Percentiles rank a stretch among this genome's conserved stretches.
Conservation (phyloP, 345 rosid species). For the Gossypium turneri region DNA sequence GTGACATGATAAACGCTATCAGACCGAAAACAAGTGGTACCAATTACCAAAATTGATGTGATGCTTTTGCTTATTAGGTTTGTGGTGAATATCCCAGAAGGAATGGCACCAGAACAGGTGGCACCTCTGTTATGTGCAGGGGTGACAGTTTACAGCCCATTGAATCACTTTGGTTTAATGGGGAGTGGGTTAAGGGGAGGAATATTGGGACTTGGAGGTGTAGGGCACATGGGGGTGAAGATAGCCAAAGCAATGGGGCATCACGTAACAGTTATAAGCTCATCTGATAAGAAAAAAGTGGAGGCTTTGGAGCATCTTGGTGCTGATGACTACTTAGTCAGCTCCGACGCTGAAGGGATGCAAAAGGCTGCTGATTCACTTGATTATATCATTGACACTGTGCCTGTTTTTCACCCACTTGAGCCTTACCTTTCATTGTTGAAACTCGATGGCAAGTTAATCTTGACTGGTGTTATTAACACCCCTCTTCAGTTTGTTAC, state of each 20-base stretch:
- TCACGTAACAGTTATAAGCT: slow-evolving; percentile 90
- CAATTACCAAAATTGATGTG: no score
- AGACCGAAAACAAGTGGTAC: no score
- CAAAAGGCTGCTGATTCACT: slow-evolving; percentile 61
- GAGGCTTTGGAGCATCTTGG: slow-evolving; percentile 86
- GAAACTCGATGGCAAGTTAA: slow-evolving; percentile 84
- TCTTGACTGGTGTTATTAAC: slow-evolving; percentile 72
- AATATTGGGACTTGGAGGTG: slow-evolving; percentile 88
- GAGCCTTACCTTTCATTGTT: slow-evolving; percentile 73
- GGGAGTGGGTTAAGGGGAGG: slow-evolving; percentile 71
- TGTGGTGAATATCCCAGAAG: slow-evolving; percentile 82
- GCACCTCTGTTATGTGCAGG: slow-evolving; percentile 88
- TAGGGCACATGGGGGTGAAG: slow-evolving; percentile 95
- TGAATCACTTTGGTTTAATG: slow-evolving; percentile 68
- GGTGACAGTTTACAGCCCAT: slow-evolving; percentile 84
- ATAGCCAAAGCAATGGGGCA: slow-evolving; percentile 97
- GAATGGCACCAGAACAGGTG: slow-evolving; percentile 79
- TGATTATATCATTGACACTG: slow-evolving; percentile 83
- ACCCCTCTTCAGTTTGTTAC: slow-evolving; percentile 63
- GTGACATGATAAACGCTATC: no score
- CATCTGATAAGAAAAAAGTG: slow-evolving; percentile 75
- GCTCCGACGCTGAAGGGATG: slow-evolving; percentile 58
- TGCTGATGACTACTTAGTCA: slow-evolving; percentile 78
- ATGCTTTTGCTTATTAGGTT: slow-evolving; percentile 38
- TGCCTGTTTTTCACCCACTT: slow-evolving; percentile 77